Evolutionary conservation across 768 basidiomycete species (phyloP), one percentile per base, ranked within the genome.

Genomic region (Rhizopogon sp.): DNA sequence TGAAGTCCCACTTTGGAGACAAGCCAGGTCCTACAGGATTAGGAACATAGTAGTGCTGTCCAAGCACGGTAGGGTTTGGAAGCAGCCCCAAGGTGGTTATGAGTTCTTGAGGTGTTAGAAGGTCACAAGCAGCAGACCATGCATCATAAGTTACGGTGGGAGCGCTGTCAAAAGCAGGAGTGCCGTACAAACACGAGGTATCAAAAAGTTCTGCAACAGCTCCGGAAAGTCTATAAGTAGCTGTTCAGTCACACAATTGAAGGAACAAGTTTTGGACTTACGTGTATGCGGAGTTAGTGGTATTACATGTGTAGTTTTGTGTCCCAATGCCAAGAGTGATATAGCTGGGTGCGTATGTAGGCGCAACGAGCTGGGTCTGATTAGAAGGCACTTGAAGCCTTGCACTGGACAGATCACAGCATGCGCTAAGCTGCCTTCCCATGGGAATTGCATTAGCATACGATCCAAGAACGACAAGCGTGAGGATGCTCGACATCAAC

Each of bases 1-100:
- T 75, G 68, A 81, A 81, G 65, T 85, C 85, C 76, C 82, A 82
- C 59, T 78, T 74, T 1, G 85, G 82, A 40, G 64, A 64, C 53
- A 71, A 69, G 14, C 76, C 78, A 3, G 65, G 64, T 5, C 74
- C 76, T 52, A 72, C 59, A 5, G 77, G 70, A 64, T 79, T 79
- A 1, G 71, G 64, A 37, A 81, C 71, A 65, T 83, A 88, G 72
- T 78, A 85, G 59, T 87, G 83, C 56, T 81, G 74, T 13, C 78
- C 78, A 33, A 78, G 70, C 40, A 74, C 63, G 40, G 62, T 6
- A 16, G 63, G 51, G 11, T 58, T 28, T 8, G 43, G 56, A 44
- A 47, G 6, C 14, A 53, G 56, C 53, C 44, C 62, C 35, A 58
- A 45, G 40, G n/a, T 43, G 6, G 45, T 14, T 25, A 63, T 61